Evolutionary conservation across 805 yeast species (phyloP).

Genomic region (Candida arabinofermentans): DNA sequence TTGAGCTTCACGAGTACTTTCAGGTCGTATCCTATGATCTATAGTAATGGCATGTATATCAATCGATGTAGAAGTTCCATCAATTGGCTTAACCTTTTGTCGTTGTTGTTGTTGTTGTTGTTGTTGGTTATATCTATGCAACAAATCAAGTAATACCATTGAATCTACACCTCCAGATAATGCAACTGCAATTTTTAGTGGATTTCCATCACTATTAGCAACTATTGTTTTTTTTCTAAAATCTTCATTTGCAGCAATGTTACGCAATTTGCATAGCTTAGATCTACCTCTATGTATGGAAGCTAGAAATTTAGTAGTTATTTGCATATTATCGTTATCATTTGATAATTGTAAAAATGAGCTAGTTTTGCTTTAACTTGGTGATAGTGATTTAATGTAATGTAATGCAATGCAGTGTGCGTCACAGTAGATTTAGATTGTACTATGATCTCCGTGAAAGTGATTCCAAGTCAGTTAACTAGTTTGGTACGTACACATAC

Average conservation of each 20-base stretch:
- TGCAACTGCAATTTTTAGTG: conserved; percentile 36
- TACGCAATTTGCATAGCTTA: too few species aligned
- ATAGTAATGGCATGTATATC: conserved; percentile 55
- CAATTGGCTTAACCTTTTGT: conserved; percentile 25
- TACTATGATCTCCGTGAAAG: too few species aligned
- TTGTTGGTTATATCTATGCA: conserved; percentile 15
- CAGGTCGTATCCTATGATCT: conserved; percentile 55
- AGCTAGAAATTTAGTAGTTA: not conserved
- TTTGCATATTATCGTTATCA: not conserved
- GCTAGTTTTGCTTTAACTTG: too few species aligned
- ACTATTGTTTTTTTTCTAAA: too few species aligned
- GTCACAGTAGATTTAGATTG: too few species aligned
- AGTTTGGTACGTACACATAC: too few species aligned
- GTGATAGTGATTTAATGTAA: too few species aligned
- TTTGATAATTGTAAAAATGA: not conserved
- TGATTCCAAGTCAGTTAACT: too few species aligned
- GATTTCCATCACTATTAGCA: not conserved
- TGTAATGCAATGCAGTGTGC: too few species aligned
- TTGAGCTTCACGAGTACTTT: conserved; percentile 47
- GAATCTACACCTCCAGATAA: conserved; percentile 84
- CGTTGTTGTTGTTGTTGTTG: not conserved
- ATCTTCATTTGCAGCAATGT: too few species aligned
- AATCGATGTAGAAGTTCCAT: conserved; percentile 1
- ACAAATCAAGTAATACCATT: conserved; percentile 57
- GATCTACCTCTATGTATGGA: not conserved